Evolutionary conservation across 2,329 filamentous ascomycete genomes (phyloP).

Genomic region (Neoascochyta sp.): DNA sequence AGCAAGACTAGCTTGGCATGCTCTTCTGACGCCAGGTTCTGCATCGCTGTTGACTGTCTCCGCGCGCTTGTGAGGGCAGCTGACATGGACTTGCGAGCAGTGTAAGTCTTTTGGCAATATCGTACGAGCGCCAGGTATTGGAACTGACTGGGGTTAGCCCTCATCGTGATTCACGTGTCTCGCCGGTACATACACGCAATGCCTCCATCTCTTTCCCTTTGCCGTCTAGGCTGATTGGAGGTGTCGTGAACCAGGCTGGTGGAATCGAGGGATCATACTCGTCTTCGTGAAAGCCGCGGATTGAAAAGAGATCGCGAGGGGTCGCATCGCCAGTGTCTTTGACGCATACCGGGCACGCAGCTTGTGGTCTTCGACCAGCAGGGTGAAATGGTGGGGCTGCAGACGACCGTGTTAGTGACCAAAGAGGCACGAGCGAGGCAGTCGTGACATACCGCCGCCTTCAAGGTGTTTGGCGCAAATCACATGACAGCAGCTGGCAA

Average conservation of each 20-base stretch:
- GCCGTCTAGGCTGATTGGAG: conserved; percentile 43
- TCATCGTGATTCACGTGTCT: background rate
- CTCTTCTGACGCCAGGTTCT: conserved; percentile 35
- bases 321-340: conserved; percentile 34
- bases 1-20: conserved; percentile 29
- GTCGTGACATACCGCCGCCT: conserved; percentile 46
- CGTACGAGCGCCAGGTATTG: conserved; percentile 41
- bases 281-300: conserved; percentile 43
- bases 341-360: conserved; percentile 46
- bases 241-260: conserved; percentile 41
- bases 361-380: conserved; percentile 38
- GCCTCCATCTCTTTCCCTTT: conserved; percentile 40
- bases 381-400: conserved; percentile 48
- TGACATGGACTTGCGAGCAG: conserved; percentile 16
- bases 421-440: too few relatives aligned
- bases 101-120: conserved; percentile 23
- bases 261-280: conserved; percentile 46
- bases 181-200: conserved; percentile 34
- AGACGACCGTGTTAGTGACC: conserved; percentile 1
- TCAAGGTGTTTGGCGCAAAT: conserved; percentile 49
- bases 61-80: conserved; percentile 14
- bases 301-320: conserved; percentile 42
- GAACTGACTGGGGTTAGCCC: conserved; percentile 39
- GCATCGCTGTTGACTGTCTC: conserved; percentile 23
- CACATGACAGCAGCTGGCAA: conserved; percentile 49